These are phyloP conservation scores for Aureobasidium pullulans DNA, from an alignment of 2,329 filamentous ascomycete species.

Conservation along the genomic window DNA sequence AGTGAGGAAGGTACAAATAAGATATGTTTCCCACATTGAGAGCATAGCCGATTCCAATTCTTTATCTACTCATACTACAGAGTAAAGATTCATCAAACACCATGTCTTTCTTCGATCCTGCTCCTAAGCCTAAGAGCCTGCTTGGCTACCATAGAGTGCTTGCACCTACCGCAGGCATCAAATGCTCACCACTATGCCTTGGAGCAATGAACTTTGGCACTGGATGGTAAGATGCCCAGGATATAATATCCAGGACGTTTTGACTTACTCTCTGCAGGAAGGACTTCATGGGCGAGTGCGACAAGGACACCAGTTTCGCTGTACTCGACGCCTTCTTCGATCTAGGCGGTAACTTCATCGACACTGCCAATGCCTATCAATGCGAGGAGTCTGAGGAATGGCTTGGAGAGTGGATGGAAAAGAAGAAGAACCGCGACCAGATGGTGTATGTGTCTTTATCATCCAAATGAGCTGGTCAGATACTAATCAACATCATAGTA, in stretches of 20 bases:
- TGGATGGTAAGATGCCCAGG: conserved; percentile 33
- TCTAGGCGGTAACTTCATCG: conserved; percentile 66
- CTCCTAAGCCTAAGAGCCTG: conserved; percentile 16
- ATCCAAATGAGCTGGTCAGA: not conserved
- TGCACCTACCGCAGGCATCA: conserved; percentile 17
- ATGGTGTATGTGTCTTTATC: conserved; percentile 25
- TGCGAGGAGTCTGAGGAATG: conserved; percentile 35
- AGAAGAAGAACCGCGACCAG: conserved; percentile 30
- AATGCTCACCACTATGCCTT: conserved; percentile 39
- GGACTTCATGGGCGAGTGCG: conserved; percentile 55
- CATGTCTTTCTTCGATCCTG: conserved; percentile 17
- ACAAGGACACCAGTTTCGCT: conserved; percentile 53
- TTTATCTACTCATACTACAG: not conserved
- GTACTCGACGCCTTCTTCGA: conserved; percentile 61
- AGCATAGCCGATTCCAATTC: not conserved
- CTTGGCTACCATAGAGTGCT: conserved; percentile 17
- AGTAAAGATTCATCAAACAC: not conserved
- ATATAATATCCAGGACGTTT: not conserved
- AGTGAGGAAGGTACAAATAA: not conserved
- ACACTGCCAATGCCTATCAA: conserved; percentile 44
- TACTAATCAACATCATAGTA: conserved; percentile 19
- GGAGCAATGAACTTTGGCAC: conserved; percentile 60
- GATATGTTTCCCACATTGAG: not conserved
- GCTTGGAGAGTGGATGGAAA: conserved; percentile 39
- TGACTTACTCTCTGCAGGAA: conserved; percentile 21